Evolutionary conservation across 78 protist species (phyloP).

Genomic region (Ministeria vibrans): DNA sequence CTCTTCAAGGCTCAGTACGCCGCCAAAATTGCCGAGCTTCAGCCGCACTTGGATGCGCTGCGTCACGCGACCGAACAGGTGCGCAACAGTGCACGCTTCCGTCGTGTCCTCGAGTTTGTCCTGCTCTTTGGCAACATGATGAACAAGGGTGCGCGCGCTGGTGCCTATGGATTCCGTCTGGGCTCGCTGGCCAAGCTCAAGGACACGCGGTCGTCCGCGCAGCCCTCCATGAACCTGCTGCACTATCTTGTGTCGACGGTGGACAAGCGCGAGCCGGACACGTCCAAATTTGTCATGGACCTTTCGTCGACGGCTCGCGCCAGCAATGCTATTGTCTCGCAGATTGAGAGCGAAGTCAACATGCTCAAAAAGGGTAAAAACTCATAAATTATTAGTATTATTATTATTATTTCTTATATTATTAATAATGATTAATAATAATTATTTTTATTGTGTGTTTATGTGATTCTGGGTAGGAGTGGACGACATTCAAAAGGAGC

Average conservation of each 20-base stretch:
- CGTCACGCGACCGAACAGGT: background rate
- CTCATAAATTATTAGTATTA: too few species aligned
- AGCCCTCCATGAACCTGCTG: background rate
- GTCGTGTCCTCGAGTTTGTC: background rate
- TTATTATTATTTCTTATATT: too few species aligned
- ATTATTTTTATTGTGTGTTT: too few species aligned
- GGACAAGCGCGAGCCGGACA: background rate
- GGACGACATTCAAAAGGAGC: background rate
- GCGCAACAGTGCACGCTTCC: background rate
- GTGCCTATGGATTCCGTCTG: constrained; percentile 1
- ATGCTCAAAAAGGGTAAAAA: background rate
- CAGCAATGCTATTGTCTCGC: background rate
- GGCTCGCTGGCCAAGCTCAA: background rate
- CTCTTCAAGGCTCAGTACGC: background rate
- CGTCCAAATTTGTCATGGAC: background rate
- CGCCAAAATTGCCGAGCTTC: background rate
- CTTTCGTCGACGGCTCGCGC: background rate
- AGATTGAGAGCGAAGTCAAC: background rate
- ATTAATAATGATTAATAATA: too few species aligned
- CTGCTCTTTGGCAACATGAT: constrained; percentile 5
- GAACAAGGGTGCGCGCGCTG: constrained; percentile 12
- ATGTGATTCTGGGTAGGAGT: too few species aligned
- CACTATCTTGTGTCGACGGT: background rate
- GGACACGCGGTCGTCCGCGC: background rate
- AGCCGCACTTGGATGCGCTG: background rate